These are phyloP conservation scores for Pyrenula massariospora DNA, from an alignment of 495 filamentous ascomycete genomes.

Conservation along the genomic window DNA sequence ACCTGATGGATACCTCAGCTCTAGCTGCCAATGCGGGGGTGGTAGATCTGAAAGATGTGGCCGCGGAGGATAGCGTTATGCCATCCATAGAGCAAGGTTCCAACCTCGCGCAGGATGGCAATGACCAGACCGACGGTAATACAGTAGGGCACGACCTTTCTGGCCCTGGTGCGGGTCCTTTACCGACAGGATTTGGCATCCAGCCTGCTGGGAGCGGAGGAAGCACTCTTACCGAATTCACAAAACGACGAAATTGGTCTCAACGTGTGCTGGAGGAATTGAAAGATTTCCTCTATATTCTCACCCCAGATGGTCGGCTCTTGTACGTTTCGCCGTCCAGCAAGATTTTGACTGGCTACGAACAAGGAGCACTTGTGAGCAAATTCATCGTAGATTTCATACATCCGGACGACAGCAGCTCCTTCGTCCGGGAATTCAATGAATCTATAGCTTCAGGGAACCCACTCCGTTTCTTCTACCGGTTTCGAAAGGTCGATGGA, in stretches of 20 bases:
- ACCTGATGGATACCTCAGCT: conserved; percentile 8
- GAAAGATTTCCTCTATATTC: conserved; percentile 76
- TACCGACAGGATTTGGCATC: conserved; percentile 41
- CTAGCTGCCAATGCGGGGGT: conserved; percentile 1
- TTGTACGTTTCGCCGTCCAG: conserved; percentile 75
- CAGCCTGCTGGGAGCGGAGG: conserved; percentile 34
- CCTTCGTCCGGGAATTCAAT: conserved; percentile 83
- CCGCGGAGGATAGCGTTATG: background rate
- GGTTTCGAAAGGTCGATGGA: conserved; percentile 66
- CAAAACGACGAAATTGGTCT: conserved; percentile 80
- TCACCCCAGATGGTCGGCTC: conserved; percentile 73
- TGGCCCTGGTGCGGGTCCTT: conserved; percentile 42
- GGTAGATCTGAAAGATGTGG: conserved; percentile 15
- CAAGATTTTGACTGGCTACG: conserved; percentile 67
- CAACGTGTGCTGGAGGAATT: conserved; percentile 82
- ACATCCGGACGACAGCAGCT: conserved; percentile 75
- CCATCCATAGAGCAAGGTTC: background rate
- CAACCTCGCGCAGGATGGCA: background rate
- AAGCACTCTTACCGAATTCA: conserved; percentile 69
- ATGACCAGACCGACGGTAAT: conserved; percentile 9
- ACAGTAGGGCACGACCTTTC: conserved; percentile 13
- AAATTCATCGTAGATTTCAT: conserved; percentile 68
- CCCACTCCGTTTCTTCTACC: conserved; percentile 77
- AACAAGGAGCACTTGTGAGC: conserved; percentile 55
- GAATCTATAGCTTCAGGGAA: conserved; percentile 78